A percentile compares a stretch with the other conserved stretches of the same genome.
phyloP scores from a whole-genome alignment of 2,329 filamentous ascomycete genomes.

The Mycogone perniciosa region DNA sequence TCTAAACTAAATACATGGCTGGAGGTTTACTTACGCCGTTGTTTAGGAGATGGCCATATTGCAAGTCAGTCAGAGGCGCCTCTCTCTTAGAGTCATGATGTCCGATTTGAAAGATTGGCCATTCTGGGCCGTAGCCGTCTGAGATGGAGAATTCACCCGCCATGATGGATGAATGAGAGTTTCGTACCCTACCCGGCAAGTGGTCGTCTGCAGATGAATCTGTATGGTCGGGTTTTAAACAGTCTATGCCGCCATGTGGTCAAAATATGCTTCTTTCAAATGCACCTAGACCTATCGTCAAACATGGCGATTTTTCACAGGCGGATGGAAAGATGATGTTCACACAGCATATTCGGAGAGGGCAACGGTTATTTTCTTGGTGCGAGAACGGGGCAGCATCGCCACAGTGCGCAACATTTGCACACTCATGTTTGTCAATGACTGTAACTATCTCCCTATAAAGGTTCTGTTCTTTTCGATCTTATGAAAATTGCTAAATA shows the following conservation, averaged over 20 bases:
- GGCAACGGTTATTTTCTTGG: neutral
- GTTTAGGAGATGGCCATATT: conserved; percentile 63
- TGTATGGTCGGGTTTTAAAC: neutral
- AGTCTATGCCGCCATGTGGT: no score
- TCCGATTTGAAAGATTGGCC: conserved; percentile 58
- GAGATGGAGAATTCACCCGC: conserved; percentile 1
- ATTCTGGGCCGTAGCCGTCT: conserved; percentile 4
- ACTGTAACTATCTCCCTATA: no score
- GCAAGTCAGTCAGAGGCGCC: conserved; percentile 54
- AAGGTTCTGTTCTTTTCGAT: no score
- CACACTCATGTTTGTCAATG: no score
- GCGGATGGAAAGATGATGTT: neutral
- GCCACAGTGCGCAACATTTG: conserved; percentile 4
- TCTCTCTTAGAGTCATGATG: conserved; percentile 64
- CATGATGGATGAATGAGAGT: neutral
- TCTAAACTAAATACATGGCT: neutral
- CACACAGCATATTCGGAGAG: neutral
- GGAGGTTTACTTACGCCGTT: conserved; percentile 51
- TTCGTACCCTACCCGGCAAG: conserved; percentile 1
- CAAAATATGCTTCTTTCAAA: neutral
- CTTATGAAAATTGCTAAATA: no score
- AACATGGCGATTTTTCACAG: neutral
- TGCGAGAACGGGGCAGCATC: conserved; percentile 4
- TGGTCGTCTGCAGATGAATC: neutral
- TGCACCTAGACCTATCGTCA: neutral